Base-by-base conservation (phyloP, 2,329 filamentous ascomycete genomes). In the Colletotrichum nymphaeae region DNA sequence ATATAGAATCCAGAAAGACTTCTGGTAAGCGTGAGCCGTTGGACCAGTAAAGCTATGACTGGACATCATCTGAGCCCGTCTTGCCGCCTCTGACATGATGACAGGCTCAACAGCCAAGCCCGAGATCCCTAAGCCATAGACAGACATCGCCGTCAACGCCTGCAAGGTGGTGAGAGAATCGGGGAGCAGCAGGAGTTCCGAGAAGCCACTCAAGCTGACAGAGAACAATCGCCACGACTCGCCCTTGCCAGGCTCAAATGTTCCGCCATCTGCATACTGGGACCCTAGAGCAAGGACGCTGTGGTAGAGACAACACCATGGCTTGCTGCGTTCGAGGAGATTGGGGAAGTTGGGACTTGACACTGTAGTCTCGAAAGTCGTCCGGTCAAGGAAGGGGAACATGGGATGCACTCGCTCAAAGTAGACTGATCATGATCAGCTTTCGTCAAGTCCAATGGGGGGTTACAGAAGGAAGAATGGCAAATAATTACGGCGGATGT, bases 211-310 rank as follows among this genome's bases (percentile, higher is more conserved):
- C 5, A 86, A 77, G 4, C 83, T 79, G 2, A 81, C 77, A 24
- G 82, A 79, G 58, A 84, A 85, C 4, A 84, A 76, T 9, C 79
- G 79, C 84, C 84, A 86, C 0, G 82, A 77, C 46, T 78, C 78
- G 5, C 83, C 83, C 28, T 79, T 81, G 2, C 81, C 81, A 0
- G 83, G 82, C 63, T 84, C 80, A 59, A 84, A 86, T 9, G 79
- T 80, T 0, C 81, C 82, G 6, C 80, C 79, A 28, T 78, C 78
- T 16, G 78, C 75, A 32, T 82, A 80, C 65, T 82, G 82, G 30
- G 79, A 82, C 6, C 84, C 84, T 2, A 85, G 71, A 3, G 84
- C 84, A 4, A 86, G 76, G 5, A 81, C 76, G 2, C 79, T 60
- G 67, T 85, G 77, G 74, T 86, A 86, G 4, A 86, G 73, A 8